Evolutionary conservation across 495 filamentous ascomycete genomes (phyloP), one percentile per base, ranked within the genome.

Genomic region (Aspergillus incahuasiensis): DNA sequence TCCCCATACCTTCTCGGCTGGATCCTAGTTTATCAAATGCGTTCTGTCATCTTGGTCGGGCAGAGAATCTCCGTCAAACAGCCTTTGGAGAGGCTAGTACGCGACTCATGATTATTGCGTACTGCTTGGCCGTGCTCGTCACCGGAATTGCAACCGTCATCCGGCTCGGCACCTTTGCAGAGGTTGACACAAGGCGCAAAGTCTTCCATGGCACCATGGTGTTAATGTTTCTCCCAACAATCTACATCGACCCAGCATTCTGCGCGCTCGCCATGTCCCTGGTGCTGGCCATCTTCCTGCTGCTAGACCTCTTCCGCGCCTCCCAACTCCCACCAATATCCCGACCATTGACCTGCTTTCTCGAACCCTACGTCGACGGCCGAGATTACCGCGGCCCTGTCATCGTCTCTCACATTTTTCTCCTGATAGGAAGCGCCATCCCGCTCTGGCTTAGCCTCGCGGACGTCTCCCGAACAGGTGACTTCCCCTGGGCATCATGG

Each of bases 191-290:
- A 3, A 82, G 94, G n/a, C 84, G 94, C 35, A 99, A 99, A 70
- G 88, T 99, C 9, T 99, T 99, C 70, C 94, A 99, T 69, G 94
- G 92, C 58, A 96, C 91, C 84, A 96, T 97, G 83, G 91, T 97
- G 34, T 80, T 84, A 40, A 95, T 99, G 89, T 87, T 99, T 57
- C 79, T 97, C 3, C 90, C 94, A 11, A 82, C 88, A 1, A 85
- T 85, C 2, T 95, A 85, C 63, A 69, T 97, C 57, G 95, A 97
- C 68, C 95, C 94, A 7, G 69, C 83, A 16, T 97, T 91, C 65
- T 82, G 84, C 43, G 82, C 89, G 0, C 79, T 98, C 6, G 88
- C 90, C 1, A 73, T 97, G 42, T 76, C 76, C 0, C 71, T 96
- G 22, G 81, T 89, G 15, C 79, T 97, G 25, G 80, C 85, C 12